Percentiles rank a stretch among this genome's conserved stretches.
Evolutionary conservation across 305 asterid genomes (phyloP).

Genomic region (Fraxinus latifolia): DNA sequence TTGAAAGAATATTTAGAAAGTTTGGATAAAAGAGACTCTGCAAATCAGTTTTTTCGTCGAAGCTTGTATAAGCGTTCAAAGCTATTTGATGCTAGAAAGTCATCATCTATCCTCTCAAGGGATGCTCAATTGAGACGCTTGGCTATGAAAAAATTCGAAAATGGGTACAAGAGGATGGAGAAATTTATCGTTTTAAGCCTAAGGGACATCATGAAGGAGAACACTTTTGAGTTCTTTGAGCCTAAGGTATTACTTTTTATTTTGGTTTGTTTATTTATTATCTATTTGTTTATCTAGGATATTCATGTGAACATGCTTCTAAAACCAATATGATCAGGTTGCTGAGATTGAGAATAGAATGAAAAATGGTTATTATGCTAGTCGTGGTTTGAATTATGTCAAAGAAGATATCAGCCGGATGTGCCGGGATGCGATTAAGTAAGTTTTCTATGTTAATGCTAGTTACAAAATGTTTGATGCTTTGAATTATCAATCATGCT

Average conservation of each 20-base stretch:
- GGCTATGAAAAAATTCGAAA: conserved; percentile 80
- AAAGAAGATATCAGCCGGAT: conserved; percentile 88
- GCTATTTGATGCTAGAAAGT: conserved; percentile 90
- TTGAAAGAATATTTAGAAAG: conserved; percentile 89
- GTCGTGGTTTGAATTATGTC: conserved; percentile 77
- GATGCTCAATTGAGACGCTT: conserved; percentile 92
- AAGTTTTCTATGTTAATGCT: conserved; percentile 32
- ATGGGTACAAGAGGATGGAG: conserved; percentile 86
- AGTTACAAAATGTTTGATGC: neutral
- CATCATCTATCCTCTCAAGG: conserved; percentile 84
- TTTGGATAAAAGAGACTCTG: conserved; percentile 88
- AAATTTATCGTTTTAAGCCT: conserved; percentile 63
- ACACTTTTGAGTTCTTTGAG: conserved; percentile 69
- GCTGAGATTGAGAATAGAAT: conserved; percentile 75
- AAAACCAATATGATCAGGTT: conserved; percentile 51
- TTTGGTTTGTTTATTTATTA: conserved; percentile 16
- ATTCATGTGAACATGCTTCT: conserved; percentile 1
- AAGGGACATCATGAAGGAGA: conserved; percentile 80
- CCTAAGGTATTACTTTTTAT: conserved; percentile 59
- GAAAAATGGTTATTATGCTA: conserved; percentile 75
- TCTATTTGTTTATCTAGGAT: neutral
- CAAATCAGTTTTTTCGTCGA: conserved; percentile 80
- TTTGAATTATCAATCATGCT: neutral
- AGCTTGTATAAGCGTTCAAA: conserved; percentile 95
- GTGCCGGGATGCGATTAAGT: conserved; percentile 96